These are phyloP conservation scores for Capniomyces stellatus DNA, from an alignment of 371 early-diverging fungal genomes.

Conservation along the genomic window DNA sequence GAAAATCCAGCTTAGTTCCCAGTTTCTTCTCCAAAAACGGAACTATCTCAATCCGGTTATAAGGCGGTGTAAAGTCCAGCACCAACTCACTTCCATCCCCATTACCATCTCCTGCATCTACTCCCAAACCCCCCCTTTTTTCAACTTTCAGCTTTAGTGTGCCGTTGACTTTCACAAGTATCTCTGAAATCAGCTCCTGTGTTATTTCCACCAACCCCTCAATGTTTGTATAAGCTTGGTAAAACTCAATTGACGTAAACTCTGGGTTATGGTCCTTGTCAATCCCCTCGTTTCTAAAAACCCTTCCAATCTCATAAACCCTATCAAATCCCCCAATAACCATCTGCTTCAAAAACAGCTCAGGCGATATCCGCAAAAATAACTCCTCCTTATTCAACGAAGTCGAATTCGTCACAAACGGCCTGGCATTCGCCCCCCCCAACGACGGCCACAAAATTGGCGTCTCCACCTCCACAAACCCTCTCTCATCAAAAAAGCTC, in stretches of 20 bases:
- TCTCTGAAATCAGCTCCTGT: conserved; percentile 48
- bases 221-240: conserved; percentile 83
- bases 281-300: conserved; percentile 96
- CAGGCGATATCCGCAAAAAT: conserved; percentile 86
- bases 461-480: conserved; percentile 93
- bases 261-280: conserved; percentile 97
- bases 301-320: conserved; percentile 93
- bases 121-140: too few species aligned
- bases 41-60: conserved; percentile 60
- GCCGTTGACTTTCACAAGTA: conserved; percentile 7
- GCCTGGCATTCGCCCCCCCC: conserved; percentile 93
- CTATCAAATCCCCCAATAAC: conserved; percentile 89
- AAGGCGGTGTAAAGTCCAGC: conserved; percentile 61
- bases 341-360: conserved; percentile 86
- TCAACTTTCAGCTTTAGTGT: conserved; percentile 2
- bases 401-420: conserved; percentile 74
- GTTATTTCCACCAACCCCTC: conserved; percentile 67
- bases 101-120: conserved; percentile 9
- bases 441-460: conserved; percentile 73
- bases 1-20: conserved; percentile 16
- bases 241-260: conserved; percentile 95
- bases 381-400: conserved; percentile 55
- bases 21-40: conserved; percentile 39
- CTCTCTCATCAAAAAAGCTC: conserved; percentile 49
- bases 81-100: conserved; percentile 17